Conservation (phyloP, 164 flowering plant species). For the Vitis cinerea region DNA sequence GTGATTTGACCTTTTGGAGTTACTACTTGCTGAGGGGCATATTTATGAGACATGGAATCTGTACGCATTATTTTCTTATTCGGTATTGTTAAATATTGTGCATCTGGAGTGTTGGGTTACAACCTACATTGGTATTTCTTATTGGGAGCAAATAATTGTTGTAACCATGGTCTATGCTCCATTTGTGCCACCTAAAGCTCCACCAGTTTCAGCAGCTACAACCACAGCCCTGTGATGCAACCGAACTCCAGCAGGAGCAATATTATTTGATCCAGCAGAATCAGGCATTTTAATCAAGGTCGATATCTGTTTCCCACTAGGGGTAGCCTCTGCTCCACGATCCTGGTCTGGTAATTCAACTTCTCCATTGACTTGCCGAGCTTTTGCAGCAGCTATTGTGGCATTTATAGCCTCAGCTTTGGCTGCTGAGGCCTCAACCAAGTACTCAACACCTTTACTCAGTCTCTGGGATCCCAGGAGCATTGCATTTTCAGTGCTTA, state of each 20-base stretch:
- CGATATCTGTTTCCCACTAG: conserved; percentile 80
- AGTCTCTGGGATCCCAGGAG: conserved; percentile 61
- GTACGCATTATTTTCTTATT: too few species aligned
- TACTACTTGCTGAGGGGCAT: too few species aligned
- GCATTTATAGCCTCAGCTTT: conserved; percentile 99
- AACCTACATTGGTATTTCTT: too few species aligned
- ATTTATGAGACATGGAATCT: too few species aligned
- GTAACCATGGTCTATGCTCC: too few species aligned
- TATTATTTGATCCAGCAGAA: conserved; percentile 48
- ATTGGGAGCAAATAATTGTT: too few species aligned
- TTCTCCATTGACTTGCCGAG: conserved; percentile 91
- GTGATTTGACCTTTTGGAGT: too few species aligned
- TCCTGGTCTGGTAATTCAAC: conserved; percentile 86
- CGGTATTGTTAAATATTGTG: too few species aligned
- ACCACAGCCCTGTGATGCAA: conserved; percentile 97
- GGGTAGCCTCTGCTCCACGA: conserved; percentile 90
- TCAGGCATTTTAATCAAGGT: conserved; percentile 67
- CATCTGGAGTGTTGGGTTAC: too few species aligned
- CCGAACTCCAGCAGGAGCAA: conserved; percentile 74
- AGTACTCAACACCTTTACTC: conserved; percentile 92
- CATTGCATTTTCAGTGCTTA: conserved; percentile 86
- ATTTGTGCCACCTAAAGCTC: conserved; percentile 66
- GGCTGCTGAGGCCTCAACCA: conserved; percentile 98
- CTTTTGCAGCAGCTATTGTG: conserved; percentile 94
- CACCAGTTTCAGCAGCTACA: conserved; percentile 94